phyloP scores from a whole-genome alignment of 495 filamentous ascomycete species.

The Arthonia radiata region DNA sequence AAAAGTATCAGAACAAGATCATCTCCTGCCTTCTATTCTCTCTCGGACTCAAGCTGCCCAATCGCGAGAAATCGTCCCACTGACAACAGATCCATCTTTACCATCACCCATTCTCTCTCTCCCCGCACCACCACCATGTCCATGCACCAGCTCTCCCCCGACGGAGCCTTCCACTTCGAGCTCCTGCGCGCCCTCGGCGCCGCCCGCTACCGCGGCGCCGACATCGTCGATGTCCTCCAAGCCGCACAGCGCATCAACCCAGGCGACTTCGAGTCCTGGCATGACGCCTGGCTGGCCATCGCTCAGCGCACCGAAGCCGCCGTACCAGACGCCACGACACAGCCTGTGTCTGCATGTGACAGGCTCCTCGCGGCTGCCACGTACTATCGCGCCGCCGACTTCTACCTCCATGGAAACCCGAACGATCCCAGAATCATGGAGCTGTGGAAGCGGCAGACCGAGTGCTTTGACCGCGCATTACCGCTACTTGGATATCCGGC shows the following conservation, averaged over 20 bases:
- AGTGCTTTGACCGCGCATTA: conserved; percentile 4
- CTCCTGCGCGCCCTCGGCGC: conserved; percentile 10
- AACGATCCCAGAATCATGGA: conserved; percentile 11
- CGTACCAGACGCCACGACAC: conserved; percentile 2
- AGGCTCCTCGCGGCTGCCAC: conserved; percentile 14
- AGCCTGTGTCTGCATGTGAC: conserved; percentile 13
- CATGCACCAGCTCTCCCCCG: too few species aligned
- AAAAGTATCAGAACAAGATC: too few species aligned
- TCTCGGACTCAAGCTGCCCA: too few species aligned
- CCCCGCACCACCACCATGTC: too few species aligned
- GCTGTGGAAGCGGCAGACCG: conserved; percentile 3
- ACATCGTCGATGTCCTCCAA: conserved; percentile 15
- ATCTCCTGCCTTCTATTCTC: too few species aligned
- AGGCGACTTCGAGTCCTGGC: conserved; percentile 15
- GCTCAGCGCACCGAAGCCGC: conserved; percentile 6
- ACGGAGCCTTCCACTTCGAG: conserved; percentile 14
- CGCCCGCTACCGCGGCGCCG: conserved; percentile 12
- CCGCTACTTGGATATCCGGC: conserved; percentile 15
- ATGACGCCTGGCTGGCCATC: conserved; percentile 11
- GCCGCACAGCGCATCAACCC: conserved; percentile 13
- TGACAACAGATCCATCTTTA: too few species aligned
- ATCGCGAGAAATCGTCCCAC: too few species aligned
- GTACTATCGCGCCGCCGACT: conserved; percentile 21
- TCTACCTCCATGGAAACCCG: conserved; percentile 19
- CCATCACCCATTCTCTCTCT: too few species aligned